Evolutionary conservation across 2,329 filamentous ascomycete genomes (phyloP), one percentile per base, ranked within the genome.

Genomic region (Ceratocystis colombiana): DNA sequence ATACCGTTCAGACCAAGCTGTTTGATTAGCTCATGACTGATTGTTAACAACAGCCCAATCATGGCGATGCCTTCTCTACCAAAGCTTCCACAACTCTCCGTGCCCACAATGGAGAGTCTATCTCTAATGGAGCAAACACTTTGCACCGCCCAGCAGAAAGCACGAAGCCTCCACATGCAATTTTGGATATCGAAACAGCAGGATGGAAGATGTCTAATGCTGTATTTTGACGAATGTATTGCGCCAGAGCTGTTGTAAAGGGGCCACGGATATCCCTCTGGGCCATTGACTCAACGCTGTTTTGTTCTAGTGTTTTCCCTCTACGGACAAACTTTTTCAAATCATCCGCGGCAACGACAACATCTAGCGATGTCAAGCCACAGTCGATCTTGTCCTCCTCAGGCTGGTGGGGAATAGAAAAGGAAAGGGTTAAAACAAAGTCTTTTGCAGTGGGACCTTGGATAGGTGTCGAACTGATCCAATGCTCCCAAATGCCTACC

Each of bases 161-260:
- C 46, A 80, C 79, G 66, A 85, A 85, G 0, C 81, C 82, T 0
- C 78, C 79, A 68, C 82, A 84, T 0, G 80, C 81, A 33, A 85
- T 76, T 68, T 82, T 81, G 12, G 74, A 74, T 28, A 85, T 73
- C 1, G 77, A 74, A 2, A 84, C 81, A n/a, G 77, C 76, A 0
- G 82, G 79, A 69, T 84, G 81, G 66, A 82, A 81, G 69, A 85
- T 70, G 70, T 84, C 76, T 15, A 85, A 72, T 0, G 79, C 81
- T 4, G 84, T 74, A 68, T 84, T 81, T n/a, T 77, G 74, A 65
- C 78, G 73, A 5, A 84, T 68, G 66, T 85, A 84, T 4, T 71
- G 71, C 0, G 76, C 78, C 20, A 85, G 70, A 0, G 81, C 81
- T 55, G 80, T 75, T 0, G 77, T 79, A 68, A 85, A 84, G 0